phyloP scores from a whole-genome alignment of 768 basidiomycete species.

The Nidularia sp. region DNA sequence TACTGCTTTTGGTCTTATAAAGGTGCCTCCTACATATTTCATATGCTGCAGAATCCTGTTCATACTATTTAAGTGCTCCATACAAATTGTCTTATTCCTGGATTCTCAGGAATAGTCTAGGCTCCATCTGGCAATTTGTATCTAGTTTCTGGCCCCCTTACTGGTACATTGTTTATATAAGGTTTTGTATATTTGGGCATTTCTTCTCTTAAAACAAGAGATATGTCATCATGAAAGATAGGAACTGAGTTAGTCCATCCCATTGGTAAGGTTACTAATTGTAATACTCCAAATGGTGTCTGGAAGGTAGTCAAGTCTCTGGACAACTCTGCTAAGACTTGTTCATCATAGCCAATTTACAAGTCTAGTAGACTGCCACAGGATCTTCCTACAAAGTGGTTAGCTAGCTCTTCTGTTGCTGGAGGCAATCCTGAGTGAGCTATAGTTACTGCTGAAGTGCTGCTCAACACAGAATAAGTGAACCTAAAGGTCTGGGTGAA shows the following conservation, averaged over 20 bases:
- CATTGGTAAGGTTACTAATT: slow-evolving; percentile 29
- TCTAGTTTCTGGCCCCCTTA: slow-evolving; percentile 7
- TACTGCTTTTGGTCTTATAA: slow-evolving; percentile 19
- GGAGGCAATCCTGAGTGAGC: slow-evolving; percentile 31
- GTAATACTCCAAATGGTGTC: slow-evolving; percentile 22
- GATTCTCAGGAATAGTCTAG: slow-evolving; percentile 6
- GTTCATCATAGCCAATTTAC: slow-evolving; percentile 31
- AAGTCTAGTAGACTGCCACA: slow-evolving; percentile 27
- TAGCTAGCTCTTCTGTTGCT: slow-evolving; percentile 22
- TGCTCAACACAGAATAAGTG: too few relatives aligned
- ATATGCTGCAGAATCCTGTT: slow-evolving; percentile 9
- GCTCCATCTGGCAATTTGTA: slow-evolving; percentile 7
- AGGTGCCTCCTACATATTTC: slow-evolving; percentile 15
- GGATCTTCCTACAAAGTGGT: slow-evolving; percentile 23
- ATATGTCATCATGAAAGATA: slow-evolving; percentile 11
- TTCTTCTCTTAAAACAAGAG: slow-evolving; percentile 4
- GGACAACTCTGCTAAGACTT: slow-evolving; percentile 17
- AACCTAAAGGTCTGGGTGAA: too few relatives aligned
- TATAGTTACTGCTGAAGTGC: slow-evolving; percentile 27
- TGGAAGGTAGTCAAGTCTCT: slow-evolving; percentile 37
- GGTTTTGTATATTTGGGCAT: slow-evolving; percentile 5
- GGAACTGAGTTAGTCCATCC: slow-evolving; percentile 16
- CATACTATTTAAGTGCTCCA: slow-evolving; percentile 9
- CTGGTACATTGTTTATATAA: not conserved
- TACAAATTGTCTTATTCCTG: slow-evolving; percentile 6